Evolutionary conservation across 176 grass and related monocot species (phyloP), one percentile per base, ranked within the genome.

Genomic region (Olyra latifolia): DNA sequence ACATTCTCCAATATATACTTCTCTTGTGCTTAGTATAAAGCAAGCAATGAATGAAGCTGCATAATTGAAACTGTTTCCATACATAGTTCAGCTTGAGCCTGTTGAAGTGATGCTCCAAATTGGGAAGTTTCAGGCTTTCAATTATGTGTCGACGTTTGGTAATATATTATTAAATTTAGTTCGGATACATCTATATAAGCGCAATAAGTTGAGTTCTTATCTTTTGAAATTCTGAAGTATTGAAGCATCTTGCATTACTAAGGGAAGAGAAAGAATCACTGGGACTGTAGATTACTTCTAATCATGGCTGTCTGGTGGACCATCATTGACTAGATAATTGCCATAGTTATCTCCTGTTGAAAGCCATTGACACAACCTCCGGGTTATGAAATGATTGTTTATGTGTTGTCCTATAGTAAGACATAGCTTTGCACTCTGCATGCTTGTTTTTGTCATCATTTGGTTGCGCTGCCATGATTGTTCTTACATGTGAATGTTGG

Each of bases 381-480:
- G 0, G n/a, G 71, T 78, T 66, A 66, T 25, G 45, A 66, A 59
- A 80, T 28, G n/a, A 20, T 20, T 69, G 56, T 30, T 61, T 72
- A 25, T 60, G 48, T 20, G 5, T 56, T 19, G 71, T 40, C 4
- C 60, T 62, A 69, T 12, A 57, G 25, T 75, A 75, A 24, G 71
- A 30, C 8, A 55, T 76, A 68, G 3, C 15, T 59, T 8, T 74
- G 5, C 48, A 66, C 5, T 30, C 4, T 65, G 29, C 15, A 73
- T 82, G 69, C 9, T 62, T 83, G 35, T 73, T 72, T 72, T 83
- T 49, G 16, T 75, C 47, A 32, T 55, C 7, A 19, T 38, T 63
- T 84, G 16, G 12, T 30, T 75, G 66, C 35, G 39, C 38, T 75
- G 23, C 17, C 0, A 14, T 76, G 52, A 25, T 76, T 10, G 58